Evolutionary conservation across 345 rosid genomes (phyloP), one percentile per base, ranked within the genome.

Genomic region (Gossypium longicalyx): DNA sequence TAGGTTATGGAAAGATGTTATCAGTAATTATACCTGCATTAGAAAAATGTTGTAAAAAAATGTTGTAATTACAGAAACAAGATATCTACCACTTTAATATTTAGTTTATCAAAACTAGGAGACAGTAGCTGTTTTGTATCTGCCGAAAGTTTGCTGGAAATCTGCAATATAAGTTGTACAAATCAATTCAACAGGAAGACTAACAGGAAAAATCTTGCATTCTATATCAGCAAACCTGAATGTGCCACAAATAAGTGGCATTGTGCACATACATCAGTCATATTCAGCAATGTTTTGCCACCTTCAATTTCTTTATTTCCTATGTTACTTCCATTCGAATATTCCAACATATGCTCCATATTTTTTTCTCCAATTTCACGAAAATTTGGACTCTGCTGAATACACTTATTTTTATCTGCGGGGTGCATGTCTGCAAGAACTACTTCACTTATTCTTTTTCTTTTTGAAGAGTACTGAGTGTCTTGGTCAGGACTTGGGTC

Each of bases 191-290:
- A 75, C 19, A 11, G 38, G 43, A 62, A 54, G 11, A 22, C 27
- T n/a, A 20, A 77, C 38, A 47, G 27, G 56, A 34, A 48, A 70
- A 81, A 22, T 73, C 23, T 23, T 15, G 44, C 69, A 34, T 34
- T 43, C n/a, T 47, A 15, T n/a, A 54, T 11, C 58, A 54, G 17
- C 16, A 73, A 78, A 63, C 53, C 45, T 19, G 10, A 43, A 67
- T 59, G 67, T 67, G 77, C 54, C 60, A 71, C 38, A 34, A 34
- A 4, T 34, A 34, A 34, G 41, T 34, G 41, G 41, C 41, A 34
- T 34, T 34, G 41, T 34, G 7, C 7, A 77, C 91, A 68, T 86
- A 90, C 98, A 79, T 89, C 90, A 74, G 79, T 77, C 93, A 89
- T 85, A 62, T 85, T 83, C 78, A 78, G 79, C 76, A 66, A 57